Evolutionary conservation across 139 green algal genomes (phyloP).

Genomic region (Coccomyxa sp.): DNA sequence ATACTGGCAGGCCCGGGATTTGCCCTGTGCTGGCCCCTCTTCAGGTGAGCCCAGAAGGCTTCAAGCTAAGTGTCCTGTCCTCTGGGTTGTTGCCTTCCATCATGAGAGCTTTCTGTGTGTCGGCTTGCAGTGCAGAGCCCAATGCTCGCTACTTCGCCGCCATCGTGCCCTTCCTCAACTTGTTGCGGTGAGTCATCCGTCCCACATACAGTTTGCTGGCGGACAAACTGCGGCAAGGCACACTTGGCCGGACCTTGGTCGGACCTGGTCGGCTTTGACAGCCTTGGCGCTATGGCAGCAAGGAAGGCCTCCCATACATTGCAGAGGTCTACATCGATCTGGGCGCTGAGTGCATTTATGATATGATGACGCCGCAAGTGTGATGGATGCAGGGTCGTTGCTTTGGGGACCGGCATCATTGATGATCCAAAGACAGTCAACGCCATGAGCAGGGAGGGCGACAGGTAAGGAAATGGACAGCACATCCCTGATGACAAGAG

Average conservation of each 20-base stretch:
- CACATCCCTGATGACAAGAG: not conserved
- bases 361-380: not conserved
- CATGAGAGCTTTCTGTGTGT: not conserved
- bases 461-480: conserved; percentile 14
- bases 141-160: conserved; percentile 52
- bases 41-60: conserved; percentile 51
- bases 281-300: too few species aligned
- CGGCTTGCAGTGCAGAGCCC: conserved; percentile 38
- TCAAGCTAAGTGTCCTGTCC: not conserved
- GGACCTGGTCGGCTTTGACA: too few species aligned
- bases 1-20: conserved; percentile 82
- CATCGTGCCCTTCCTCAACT: conserved; percentile 65
- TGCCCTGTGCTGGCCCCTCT: conserved; percentile 81
- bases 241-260: too few species aligned
- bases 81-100: conserved; percentile 7
- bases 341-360: not conserved
- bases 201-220: not conserved
- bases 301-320: not conserved
- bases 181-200: conserved; percentile 28
- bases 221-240: not conserved
- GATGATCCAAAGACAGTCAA: conserved; percentile 63
- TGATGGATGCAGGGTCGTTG: conserved; percentile 33
- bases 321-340: not conserved
- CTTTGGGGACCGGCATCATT: conserved; percentile 59
- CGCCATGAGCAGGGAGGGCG: conserved; percentile 63